Conservation (phyloP, 2,329 filamentous ascomycete species). For the Madurella fahalii region DNA sequence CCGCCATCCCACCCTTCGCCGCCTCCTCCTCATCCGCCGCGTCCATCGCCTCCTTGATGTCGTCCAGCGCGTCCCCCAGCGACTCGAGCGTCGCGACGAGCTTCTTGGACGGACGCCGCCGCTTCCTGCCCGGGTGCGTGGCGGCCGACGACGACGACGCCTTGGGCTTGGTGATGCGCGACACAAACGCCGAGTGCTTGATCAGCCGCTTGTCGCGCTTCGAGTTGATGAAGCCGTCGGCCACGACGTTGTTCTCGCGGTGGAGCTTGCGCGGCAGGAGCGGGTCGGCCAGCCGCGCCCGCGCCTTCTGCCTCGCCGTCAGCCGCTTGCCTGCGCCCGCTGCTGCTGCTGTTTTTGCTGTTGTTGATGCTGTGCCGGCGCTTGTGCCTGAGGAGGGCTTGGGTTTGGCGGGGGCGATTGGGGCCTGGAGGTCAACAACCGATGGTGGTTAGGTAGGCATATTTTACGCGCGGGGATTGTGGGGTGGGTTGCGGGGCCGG, state of each 20-base stretch:
- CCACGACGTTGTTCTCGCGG: slow-evolving; percentile 47
- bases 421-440: slow-evolving; percentile 22
- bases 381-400: too few species aligned
- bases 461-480: too few species aligned
- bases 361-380: too few species aligned
- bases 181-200: slow-evolving; percentile 75
- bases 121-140: slow-evolving; percentile 4
- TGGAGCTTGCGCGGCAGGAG: slow-evolving; percentile 50
- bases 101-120: slow-evolving; percentile 57
- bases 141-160: slow-evolving; percentile 34
- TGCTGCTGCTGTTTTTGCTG: slow-evolving; percentile 4
- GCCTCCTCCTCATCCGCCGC: slow-evolving; percentile 45
- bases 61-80: slow-evolving; percentile 76
- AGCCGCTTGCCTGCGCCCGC: slow-evolving; percentile 46
- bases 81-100: slow-evolving; percentile 70
- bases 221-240: slow-evolving; percentile 60
- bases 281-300: slow-evolving; percentile 48
- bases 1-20: slow-evolving; percentile 29
- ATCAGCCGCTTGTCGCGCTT: slow-evolving; percentile 83
- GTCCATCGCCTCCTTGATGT: slow-evolving; percentile 46
- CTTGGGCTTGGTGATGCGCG: slow-evolving; percentile 62
- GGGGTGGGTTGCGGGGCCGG: not conserved
- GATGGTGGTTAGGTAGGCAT: not conserved
- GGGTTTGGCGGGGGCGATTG: slow-evolving; percentile 19
- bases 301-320: slow-evolving; percentile 54